phyloP scores from a whole-genome alignment of 306 rosid genomes.

The Urtica urens region DNA sequence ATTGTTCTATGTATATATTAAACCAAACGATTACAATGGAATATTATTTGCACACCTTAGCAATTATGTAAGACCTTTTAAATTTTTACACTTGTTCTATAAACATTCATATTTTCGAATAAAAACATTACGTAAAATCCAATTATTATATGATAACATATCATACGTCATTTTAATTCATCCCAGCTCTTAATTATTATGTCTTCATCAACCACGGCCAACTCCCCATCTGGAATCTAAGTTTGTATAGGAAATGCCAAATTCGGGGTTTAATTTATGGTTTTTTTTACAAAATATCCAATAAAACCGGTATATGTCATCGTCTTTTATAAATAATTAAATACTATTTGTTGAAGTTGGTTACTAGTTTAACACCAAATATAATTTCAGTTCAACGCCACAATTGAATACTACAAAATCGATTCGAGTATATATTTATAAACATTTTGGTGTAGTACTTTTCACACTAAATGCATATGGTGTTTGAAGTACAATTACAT shows the following conservation, averaged over 20 bases:
- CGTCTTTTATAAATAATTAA: background rate
- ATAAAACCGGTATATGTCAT: background rate
- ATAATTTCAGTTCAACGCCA: slow-evolving; percentile 5
- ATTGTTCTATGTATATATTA: slow-evolving; percentile 1
- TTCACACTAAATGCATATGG: too few relatives aligned
- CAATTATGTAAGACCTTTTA: too few relatives aligned
- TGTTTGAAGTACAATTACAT: too few relatives aligned
- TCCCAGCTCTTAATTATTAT: too few relatives aligned
- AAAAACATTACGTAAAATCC: too few relatives aligned
- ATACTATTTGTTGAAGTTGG: background rate
- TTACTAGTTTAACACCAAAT: background rate
- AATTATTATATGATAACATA: too few relatives aligned
- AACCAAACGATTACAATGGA: background rate
- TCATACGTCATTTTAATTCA: too few relatives aligned
- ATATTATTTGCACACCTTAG: too few relatives aligned
- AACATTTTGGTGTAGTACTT: too few relatives aligned
- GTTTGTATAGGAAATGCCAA: background rate
- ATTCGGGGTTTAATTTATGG: background rate
- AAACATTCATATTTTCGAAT: too few relatives aligned
- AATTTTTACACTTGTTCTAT: too few relatives aligned
- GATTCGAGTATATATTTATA: too few relatives aligned
- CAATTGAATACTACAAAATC: slow-evolving; percentile 2
- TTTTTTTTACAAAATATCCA: background rate
- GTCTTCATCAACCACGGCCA: slow-evolving; percentile 6
- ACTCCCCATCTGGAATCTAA: background rate